These are phyloP conservation scores for Fusarium duplospermum DNA, from an alignment of 2,329 filamentous ascomycete species.

Conservation along the genomic window DNA sequence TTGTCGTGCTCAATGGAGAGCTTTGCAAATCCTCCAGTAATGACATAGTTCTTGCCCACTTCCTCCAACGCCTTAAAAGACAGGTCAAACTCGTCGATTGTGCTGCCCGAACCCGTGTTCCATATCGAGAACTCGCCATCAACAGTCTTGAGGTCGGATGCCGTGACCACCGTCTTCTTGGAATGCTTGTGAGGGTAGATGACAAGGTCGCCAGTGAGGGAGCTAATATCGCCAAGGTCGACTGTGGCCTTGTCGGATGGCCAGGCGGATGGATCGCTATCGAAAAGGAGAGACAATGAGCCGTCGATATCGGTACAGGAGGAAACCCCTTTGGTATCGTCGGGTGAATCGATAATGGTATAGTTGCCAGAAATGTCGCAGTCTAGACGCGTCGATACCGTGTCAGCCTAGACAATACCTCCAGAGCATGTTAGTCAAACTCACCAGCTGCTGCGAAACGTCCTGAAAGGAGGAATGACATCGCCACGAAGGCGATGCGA, in stretches of 20 bases:
- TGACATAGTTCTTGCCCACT: constrained; percentile 38
- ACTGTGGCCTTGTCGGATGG: constrained; percentile 36
- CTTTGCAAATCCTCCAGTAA: constrained; percentile 37
- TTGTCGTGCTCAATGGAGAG: constrained; percentile 37
- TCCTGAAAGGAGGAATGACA: constrained; percentile 38
- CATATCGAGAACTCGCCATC: constrained; percentile 39
- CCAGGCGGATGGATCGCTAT: constrained; percentile 40
- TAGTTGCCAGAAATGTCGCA: constrained; percentile 44
- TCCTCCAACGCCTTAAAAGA: constrained; percentile 35
- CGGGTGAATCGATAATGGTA: constrained; percentile 41
- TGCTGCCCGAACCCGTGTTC: constrained; percentile 33
- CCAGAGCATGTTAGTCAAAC: constrained; percentile 3
- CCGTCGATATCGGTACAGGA: constrained; percentile 43
- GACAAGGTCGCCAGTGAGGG: constrained; percentile 39
- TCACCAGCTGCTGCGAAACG: constrained; percentile 39
- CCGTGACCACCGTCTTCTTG: constrained; percentile 40
- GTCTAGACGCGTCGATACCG: constrained; percentile 23
- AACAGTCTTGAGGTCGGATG: constrained; percentile 35
- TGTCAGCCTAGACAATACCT: constrained; percentile 7
- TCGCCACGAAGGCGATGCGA: constrained; percentile 39
- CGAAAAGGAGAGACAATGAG: constrained; percentile 43
- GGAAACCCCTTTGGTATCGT: constrained; percentile 33
- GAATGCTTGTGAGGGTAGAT: constrained; percentile 42
- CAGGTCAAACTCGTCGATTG: constrained; percentile 34
- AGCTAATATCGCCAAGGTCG: constrained; percentile 39